Base-by-base conservation (phyloP, 371 early-diverging fungal genomes). In the Phascolomyces articulosus region DNA sequence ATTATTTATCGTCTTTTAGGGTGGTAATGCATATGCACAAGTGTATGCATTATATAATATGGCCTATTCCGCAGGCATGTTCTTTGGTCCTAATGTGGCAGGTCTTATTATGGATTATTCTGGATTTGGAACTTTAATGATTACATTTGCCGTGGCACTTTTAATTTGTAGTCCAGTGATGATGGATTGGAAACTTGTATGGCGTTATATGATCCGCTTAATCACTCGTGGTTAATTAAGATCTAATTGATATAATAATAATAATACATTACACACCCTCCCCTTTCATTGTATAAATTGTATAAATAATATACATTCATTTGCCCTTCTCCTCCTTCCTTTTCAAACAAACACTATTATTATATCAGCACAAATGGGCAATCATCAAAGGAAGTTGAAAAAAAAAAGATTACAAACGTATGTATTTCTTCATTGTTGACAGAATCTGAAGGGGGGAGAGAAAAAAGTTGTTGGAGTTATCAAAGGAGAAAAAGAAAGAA, bases 61-160 rank as follows among this genome's bases (percentile, higher is more conserved):
- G 83, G 85, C 85, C 11, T 84, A 82, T 38, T 83, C 84, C 0
- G 64, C 78, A 27, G 82, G 81, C 31, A 88, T 88, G 88, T 82
- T 85, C 40, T 51, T 80, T 18, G 88, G 88, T 0, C 88, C 88
- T 8, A 82, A 84, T 26, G 55, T 80, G 58, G 85, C 84, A 9
- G 88, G 88, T 3, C 67, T 75, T 9, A 63, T 80, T 24, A 80
- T 80, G 76, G 62, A 74, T 18, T 41, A 54, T 40, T 63, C 69
- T 24, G 67, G 60, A n/a, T 80, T 80, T 62, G 68, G 69, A 31
- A 66, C 71, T 3, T 53, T 80, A 29, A 80, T 80, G 81, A 40
- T 75, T 55, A 54, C 72, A 15, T 80, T 80, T 57, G 63, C 67
- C 18, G 26, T 60, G 3, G 51, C 68, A 6, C 62, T 78, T 3